Conservation (phyloP, 805 yeast genomes). For the Pichia insulana region DNA sequence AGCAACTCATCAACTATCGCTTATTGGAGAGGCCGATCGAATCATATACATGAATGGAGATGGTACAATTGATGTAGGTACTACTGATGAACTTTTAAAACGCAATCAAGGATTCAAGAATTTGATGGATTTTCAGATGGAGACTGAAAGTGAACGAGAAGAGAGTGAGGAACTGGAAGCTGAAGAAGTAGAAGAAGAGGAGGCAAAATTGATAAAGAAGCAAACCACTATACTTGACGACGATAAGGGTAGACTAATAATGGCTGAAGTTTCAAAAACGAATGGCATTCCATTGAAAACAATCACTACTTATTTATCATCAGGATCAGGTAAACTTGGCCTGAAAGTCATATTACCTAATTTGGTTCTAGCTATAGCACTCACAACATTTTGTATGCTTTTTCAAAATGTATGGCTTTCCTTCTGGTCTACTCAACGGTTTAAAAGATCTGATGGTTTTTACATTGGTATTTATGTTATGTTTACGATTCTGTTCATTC, state of each 20-base stretch:
- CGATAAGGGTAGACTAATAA: conserved; percentile 26
- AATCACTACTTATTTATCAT: conserved; percentile 39
- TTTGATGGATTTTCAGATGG: conserved; percentile 36
- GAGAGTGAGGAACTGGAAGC: conserved; percentile 21
- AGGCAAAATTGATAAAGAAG: conserved; percentile 15
- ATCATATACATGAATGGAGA: conserved; percentile 60
- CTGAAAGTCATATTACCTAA: conserved; percentile 19
- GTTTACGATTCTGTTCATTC: conserved; percentile 42
- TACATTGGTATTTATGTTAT: conserved; percentile 70
- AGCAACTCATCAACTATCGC: conserved; percentile 76
- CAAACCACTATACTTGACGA: conserved; percentile 20
- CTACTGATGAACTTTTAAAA: conserved; percentile 41
- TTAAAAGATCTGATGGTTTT: conserved; percentile 33
- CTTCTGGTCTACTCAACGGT: conserved; percentile 61
- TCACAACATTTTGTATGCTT: conserved; percentile 43
- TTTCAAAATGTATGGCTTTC: conserved; percentile 73
- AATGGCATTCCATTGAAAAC: conserved; percentile 36
- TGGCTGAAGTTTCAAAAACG: conserved; percentile 25
- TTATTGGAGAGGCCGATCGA: conserved; percentile 59
- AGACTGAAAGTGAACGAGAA: conserved; percentile 2
- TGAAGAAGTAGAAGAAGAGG: conserved; percentile 19
- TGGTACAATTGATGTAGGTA: conserved; percentile 51
- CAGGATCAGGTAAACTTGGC: conserved; percentile 46
- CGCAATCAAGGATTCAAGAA: conserved; percentile 40
- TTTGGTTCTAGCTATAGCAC: conserved; percentile 13